Conservation (phyloP, 495 filamentous ascomycete species). For the Penicillium cinerascens region DNA sequence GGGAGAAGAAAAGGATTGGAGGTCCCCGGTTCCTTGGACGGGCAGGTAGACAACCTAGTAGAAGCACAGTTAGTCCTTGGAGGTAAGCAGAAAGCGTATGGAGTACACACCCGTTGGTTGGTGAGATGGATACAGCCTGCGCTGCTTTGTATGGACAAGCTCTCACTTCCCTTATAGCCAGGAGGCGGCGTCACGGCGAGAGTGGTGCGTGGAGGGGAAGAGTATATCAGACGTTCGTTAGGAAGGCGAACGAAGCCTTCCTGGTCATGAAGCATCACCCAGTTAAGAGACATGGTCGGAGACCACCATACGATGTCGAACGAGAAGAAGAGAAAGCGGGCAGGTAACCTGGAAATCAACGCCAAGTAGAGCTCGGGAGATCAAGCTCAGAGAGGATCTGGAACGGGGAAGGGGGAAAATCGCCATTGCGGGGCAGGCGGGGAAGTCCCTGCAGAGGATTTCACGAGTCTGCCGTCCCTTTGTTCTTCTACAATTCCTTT, state of each 20-base stretch:
- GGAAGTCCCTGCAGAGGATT: slow-evolving; percentile 10
- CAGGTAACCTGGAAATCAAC: background rate
- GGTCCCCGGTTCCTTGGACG: slow-evolving; percentile 56
- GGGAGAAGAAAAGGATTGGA: slow-evolving; percentile 87
- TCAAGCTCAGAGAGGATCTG: background rate
- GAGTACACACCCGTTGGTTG: slow-evolving; percentile 71
- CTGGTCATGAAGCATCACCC: slow-evolving; percentile 72
- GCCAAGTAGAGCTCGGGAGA: background rate
- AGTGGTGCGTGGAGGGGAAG: slow-evolving; percentile 67
- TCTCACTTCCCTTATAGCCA: slow-evolving; percentile 52
- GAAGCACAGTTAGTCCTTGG: background rate
- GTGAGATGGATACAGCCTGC: slow-evolving; percentile 74
- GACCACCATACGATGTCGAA: slow-evolving; percentile 1
- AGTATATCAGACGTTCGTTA: slow-evolving; percentile 64
- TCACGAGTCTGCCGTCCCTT: background rate
- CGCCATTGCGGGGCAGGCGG: slow-evolving; percentile 28
- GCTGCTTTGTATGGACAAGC: slow-evolving; percentile 55
- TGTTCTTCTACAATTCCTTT: background rate
- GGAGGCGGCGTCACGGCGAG: slow-evolving; percentile 60
- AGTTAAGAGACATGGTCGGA: slow-evolving; percentile 63
- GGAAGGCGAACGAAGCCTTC: slow-evolving; percentile 67
- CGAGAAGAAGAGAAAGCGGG: background rate
- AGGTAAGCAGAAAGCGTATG: background rate
- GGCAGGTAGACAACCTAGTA: slow-evolving; percentile 85
- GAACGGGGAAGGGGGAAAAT: slow-evolving; percentile 6